Percentiles rank a stretch among this genome's conserved stretches.
Conservation (phyloP, 306 rosid genomes). For the Sophora flavescens region DNA sequence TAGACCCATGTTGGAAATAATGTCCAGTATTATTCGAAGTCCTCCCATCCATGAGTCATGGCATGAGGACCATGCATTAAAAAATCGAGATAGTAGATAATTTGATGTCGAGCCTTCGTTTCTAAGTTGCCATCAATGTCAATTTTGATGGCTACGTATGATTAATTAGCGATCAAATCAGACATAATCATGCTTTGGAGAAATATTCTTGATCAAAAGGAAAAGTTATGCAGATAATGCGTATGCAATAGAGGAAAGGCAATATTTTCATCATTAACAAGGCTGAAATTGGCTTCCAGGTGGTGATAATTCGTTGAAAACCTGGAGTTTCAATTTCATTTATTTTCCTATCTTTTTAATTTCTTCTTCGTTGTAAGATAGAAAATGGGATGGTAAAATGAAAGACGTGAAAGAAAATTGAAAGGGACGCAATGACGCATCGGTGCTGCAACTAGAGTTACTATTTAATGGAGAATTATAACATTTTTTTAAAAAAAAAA, state of each 20-base stretch:
- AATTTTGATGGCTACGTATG: conserved; percentile 57
- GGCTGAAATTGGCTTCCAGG: conserved; percentile 32
- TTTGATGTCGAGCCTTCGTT: conserved; percentile 30
- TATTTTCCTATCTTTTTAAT: not conserved
- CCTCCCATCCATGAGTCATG: not conserved
- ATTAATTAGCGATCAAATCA: conserved; percentile 54
- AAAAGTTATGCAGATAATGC: conserved; percentile 54
- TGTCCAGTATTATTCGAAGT: not conserved
- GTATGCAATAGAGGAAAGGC: conserved; percentile 42
- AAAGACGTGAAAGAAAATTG: conserved; percentile 32
- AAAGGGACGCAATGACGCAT: conserved; percentile 44
- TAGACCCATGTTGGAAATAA: not conserved
- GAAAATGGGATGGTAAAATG: conserved; percentile 18
- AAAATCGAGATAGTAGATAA: conserved; percentile 11
- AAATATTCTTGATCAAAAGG: conserved; percentile 51
- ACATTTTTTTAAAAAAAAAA: too few species aligned
- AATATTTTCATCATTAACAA: conserved; percentile 41
- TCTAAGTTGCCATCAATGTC: conserved; percentile 57
- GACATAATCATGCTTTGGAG: conserved; percentile 58
- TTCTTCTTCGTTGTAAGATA: not conserved
- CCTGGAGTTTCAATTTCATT: conserved; percentile 15
- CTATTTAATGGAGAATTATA: not conserved
- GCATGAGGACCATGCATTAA: conserved; percentile 5
- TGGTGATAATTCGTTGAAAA: conserved; percentile 38
- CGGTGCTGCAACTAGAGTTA: conserved; percentile 36